A percentile compares a stretch with the other conserved stretches of the same genome.
Evolutionary conservation across 176 grass and related monocot species (phyloP).

Genomic region (Poa annua): DNA sequence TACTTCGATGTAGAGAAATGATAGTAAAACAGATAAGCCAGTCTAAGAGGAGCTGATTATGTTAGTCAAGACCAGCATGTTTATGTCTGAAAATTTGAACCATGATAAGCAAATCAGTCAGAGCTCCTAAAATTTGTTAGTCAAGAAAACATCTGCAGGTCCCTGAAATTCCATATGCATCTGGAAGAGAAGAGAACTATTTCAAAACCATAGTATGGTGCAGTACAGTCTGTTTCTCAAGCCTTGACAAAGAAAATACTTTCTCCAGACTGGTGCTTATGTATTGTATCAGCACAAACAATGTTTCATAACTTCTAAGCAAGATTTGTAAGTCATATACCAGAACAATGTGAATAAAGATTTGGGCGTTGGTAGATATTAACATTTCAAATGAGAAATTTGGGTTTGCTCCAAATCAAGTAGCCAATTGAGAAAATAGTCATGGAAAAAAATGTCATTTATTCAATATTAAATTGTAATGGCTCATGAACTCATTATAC

Average conservation of each 20-base stretch:
- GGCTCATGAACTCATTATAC: neutral
- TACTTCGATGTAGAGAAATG: neutral
- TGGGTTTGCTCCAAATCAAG: neutral
- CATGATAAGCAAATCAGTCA: constrained; percentile 26
- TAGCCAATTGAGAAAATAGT: constrained; percentile 1
- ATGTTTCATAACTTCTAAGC: neutral
- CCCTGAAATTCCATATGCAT: neutral
- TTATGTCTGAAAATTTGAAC: neutral
- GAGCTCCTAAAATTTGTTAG: neutral
- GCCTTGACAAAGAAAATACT: neutral
- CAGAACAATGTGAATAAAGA: too few relatives aligned
- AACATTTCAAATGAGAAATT: constrained; percentile 5
- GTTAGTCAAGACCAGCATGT: neutral
- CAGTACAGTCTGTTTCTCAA: neutral
- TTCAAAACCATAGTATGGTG: neutral
- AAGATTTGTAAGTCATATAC: neutral
- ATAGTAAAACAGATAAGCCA: neutral
- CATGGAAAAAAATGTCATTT: neutral
- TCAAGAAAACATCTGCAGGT: constrained; percentile 3
- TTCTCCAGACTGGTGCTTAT: neutral
- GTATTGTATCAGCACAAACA: neutral
- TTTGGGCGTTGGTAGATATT: neutral
- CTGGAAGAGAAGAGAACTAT: constrained; percentile 24
- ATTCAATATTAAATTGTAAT: neutral
- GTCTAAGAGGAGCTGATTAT: neutral